Conservation (phyloP, 2,329 filamentous ascomycete species). For the Bipolaris sorokiniana region DNA sequence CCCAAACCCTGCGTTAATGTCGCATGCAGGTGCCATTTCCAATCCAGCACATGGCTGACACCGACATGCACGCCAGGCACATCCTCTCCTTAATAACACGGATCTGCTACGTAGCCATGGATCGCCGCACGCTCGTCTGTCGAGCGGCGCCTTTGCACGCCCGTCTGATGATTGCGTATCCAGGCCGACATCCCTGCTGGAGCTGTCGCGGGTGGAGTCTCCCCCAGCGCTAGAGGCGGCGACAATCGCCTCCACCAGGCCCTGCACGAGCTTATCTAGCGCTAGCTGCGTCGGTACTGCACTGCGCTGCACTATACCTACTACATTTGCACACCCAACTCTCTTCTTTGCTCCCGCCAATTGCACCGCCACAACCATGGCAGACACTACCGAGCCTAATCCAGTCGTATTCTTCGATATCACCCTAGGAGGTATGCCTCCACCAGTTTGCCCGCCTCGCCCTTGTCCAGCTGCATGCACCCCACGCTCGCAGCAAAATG, state of each 20-base stretch:
- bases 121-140: background rate
- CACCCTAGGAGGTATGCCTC: slow-evolving; percentile 71
- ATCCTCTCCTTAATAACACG: no score
- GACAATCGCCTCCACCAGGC: slow-evolving; percentile 7
- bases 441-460: slow-evolving; percentile 6
- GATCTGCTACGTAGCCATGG: background rate
- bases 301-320: background rate
- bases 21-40: slow-evolving; percentile 12
- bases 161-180: background rate
- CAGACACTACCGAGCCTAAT: slow-evolving; percentile 48
- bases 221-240: slow-evolving; percentile 1
- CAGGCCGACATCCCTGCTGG: background rate
- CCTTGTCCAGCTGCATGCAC: slow-evolving; percentile 19
- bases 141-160: background rate
- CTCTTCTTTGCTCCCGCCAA: background rate
- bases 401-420: slow-evolving; percentile 76
- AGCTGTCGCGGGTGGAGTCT: background rate
- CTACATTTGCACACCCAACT: background rate
- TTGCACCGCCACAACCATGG: slow-evolving; percentile 45
- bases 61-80: slow-evolving; percentile 3
- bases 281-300: background rate
- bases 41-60: background rate
- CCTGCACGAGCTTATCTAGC: slow-evolving; percentile 14
- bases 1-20: background rate
- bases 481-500: background rate